phyloP scores from a whole-genome alignment of 2,329 filamentous ascomycete genomes.

The Zymoseptoria tritici region DNA sequence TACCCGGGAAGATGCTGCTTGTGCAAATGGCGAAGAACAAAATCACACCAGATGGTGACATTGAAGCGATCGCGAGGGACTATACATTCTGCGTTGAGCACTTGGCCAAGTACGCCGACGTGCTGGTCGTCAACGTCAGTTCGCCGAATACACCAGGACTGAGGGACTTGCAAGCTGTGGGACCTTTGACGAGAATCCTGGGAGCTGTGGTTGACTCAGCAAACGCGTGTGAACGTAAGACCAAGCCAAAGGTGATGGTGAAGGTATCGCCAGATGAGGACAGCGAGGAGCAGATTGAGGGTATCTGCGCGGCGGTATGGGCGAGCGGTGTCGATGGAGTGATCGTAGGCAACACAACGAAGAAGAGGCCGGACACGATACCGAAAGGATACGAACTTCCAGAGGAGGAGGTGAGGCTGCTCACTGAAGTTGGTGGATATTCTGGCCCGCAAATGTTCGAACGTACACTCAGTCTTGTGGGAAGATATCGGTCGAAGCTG shows the following conservation, averaged over 20 bases:
- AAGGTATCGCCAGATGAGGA: slow-evolving; percentile 97
- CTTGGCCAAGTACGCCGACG: slow-evolving; percentile 81
- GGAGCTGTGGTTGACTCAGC: slow-evolving; percentile 77
- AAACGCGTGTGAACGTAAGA: slow-evolving; percentile 57
- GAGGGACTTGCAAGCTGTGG: slow-evolving; percentile 74
- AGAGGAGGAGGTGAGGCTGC: slow-evolving; percentile 55
- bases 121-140: slow-evolving; percentile 96
- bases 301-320: slow-evolving; percentile 80
- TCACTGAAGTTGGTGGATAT: slow-evolving; percentile 78
- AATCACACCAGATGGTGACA: slow-evolving; percentile 74
- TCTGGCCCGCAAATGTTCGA: slow-evolving; percentile 86
- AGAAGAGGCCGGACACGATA: slow-evolving; percentile 64
- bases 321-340: slow-evolving; percentile 84
- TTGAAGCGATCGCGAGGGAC: slow-evolving; percentile 67
- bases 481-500: slow-evolving; percentile 58
- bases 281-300: slow-evolving; percentile 71
- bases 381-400: slow-evolving; percentile 60
- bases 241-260: slow-evolving; percentile 82
- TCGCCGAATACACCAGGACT: slow-evolving; percentile 93
- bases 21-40: slow-evolving; percentile 99
- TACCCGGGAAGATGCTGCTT: slow-evolving; percentile 66
- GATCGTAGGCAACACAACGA: slow-evolving; percentile 96
- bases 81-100: slow-evolving; percentile 86
- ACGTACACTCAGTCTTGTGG: slow-evolving; percentile 69
- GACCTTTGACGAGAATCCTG: slow-evolving; percentile 73